phyloP scores from a whole-genome alignment of 805 yeast species.

The Cyberlindnera mississippiensis region DNA sequence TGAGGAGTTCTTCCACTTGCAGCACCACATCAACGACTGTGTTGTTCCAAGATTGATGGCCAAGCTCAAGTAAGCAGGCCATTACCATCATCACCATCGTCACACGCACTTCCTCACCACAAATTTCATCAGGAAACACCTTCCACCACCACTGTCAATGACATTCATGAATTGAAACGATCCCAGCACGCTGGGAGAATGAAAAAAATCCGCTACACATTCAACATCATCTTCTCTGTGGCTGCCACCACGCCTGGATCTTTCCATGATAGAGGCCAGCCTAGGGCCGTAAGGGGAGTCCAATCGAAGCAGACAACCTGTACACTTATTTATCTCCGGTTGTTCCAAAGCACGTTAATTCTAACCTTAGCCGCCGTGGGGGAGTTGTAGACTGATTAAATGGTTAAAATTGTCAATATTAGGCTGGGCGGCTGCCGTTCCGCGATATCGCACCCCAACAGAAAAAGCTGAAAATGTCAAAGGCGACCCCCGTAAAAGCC shows the following conservation, averaged over 20 bases:
- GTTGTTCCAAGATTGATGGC: conserved; percentile 86
- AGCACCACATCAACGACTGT: conserved; percentile 89
- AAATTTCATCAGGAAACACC: neutral
- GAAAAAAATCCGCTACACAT: neutral
- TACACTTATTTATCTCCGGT: conserved; percentile 10
- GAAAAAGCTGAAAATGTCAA: too few species aligned
- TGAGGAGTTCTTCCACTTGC: conserved; percentile 96
- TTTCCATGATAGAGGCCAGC: neutral
- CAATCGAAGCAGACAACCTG: conserved; percentile 1
- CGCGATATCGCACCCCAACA: too few species aligned
- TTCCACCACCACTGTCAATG: conserved; percentile 4
- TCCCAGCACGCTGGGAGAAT: neutral
- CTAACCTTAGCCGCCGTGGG: neutral
- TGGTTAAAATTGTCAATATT: too few species aligned
- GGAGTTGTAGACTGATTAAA: too few species aligned
- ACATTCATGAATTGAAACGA: conserved; percentile 13
- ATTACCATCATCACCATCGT: neutral
- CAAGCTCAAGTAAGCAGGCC: conserved; percentile 61
- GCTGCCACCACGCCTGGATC: neutral
- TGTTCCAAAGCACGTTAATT: conserved; percentile 1
- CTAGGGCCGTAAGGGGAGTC: neutral
- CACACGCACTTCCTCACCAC: neutral
- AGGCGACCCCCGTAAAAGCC: too few species aligned
- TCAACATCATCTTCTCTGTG: neutral
- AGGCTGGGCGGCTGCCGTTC: too few species aligned